Conservation (phyloP, 2,329 filamentous ascomycete genomes). For the Monilinia laxa region DNA sequence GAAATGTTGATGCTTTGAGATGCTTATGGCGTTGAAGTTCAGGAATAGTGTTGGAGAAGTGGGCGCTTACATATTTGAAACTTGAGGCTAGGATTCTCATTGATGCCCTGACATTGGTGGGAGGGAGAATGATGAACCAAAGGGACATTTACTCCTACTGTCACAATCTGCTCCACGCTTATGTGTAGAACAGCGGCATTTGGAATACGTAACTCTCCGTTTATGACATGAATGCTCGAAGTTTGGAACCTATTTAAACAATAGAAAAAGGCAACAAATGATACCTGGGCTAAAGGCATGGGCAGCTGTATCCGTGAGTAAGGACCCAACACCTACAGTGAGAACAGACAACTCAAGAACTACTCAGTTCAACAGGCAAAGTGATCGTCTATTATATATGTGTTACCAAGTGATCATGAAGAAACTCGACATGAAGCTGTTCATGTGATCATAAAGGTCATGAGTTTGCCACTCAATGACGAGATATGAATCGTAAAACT, state of each 20-base stretch:
- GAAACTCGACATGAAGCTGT: neutral
- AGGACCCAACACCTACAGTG: neutral
- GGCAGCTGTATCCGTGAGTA: neutral
- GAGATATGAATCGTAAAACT: neutral
- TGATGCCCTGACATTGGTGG: neutral
- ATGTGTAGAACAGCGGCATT: too few species aligned
- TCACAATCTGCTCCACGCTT: neutral
- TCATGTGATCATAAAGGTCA: neutral
- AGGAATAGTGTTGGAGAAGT: conserved; percentile 16
- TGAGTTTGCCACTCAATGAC: neutral
- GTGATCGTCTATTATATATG: neutral
- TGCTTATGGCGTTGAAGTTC: neutral
- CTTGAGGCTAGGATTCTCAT: neutral
- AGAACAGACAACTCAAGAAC: neutral
- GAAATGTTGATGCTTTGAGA: conserved; percentile 5
- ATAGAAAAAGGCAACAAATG: too few species aligned
- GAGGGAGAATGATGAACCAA: neutral
- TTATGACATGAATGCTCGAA: neutral
- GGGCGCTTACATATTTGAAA: conserved; percentile 5
- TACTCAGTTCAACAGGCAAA: neutral
- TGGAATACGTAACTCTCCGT: neutral
- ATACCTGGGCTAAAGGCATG: neutral
- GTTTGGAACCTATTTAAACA: too few species aligned
- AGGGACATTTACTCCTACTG: neutral
- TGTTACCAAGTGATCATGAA: neutral